Conservation (phyloP, 2,329 filamentous ascomycete genomes). For the Plectosphaerella sp. region DNA sequence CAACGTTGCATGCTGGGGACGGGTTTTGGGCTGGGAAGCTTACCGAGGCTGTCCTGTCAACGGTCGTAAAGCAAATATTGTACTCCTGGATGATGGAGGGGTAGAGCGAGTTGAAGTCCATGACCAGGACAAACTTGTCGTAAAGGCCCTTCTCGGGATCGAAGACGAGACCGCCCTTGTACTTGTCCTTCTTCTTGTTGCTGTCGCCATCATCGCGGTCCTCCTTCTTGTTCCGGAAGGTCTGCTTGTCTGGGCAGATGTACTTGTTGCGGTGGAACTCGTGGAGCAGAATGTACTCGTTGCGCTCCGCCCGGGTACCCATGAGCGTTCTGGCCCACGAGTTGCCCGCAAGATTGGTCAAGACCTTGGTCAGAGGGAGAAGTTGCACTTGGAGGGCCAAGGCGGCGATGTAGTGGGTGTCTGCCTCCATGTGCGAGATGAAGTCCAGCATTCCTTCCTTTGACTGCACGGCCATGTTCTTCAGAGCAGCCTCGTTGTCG, state of each 20-base stretch:
- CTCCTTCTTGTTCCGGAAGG: constrained; percentile 73
- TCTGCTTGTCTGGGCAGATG: constrained; percentile 94
- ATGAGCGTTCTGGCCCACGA: constrained; percentile 96
- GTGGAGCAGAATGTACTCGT: constrained; percentile 98
- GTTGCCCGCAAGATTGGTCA: constrained; percentile 95
- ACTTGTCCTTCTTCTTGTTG: constrained; percentile 98
- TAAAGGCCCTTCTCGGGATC: constrained; percentile 97
- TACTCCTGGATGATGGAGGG: constrained; percentile 99
- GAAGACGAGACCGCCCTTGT: constrained; percentile 96
- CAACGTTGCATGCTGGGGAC: background rate
- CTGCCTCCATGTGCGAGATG: constrained; percentile 86
- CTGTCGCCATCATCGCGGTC: constrained; percentile 66
- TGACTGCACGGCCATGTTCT: constrained; percentile 73
- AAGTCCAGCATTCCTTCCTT: constrained; percentile 89
- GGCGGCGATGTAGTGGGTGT: constrained; percentile 94
- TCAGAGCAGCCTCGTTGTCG: constrained; percentile 82
- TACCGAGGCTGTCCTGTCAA: constrained; percentile 72
- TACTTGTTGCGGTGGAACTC: constrained; percentile 97
- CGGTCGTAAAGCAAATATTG: constrained; percentile 99
- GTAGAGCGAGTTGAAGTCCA: constrained; percentile 99
- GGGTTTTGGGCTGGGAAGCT: constrained; percentile 22
- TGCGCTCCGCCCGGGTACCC: constrained; percentile 92
- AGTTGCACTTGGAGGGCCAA: constrained; percentile 86
- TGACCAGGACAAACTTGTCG: constrained; percentile 96
- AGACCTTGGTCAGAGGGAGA: constrained; percentile 85